These are phyloP conservation scores for Neurospora tetrasperma DNA, from an alignment of 495 filamentous ascomycete species.

Conservation along the genomic window DNA sequence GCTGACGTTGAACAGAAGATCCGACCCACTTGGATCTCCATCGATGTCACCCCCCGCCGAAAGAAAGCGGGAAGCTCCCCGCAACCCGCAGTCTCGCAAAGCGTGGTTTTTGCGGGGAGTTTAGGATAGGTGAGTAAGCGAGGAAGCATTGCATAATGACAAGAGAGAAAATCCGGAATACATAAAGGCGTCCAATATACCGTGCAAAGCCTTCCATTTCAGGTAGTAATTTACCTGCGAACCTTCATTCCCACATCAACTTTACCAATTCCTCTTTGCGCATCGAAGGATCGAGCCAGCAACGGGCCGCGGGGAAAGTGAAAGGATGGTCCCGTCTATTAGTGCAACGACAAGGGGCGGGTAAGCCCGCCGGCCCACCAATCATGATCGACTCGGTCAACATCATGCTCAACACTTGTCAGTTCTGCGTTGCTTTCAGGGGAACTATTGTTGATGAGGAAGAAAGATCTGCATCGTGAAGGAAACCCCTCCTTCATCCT, in stretches of 20 bases:
- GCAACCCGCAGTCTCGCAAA: neutral
- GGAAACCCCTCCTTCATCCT: neutral
- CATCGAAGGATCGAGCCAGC: neutral
- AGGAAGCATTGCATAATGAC: neutral
- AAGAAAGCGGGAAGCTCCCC: neutral
- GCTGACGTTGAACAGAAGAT: neutral
- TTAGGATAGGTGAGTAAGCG: neutral
- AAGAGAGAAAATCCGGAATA: neutral
- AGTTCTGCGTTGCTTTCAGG: neutral
- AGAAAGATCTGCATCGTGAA: neutral
- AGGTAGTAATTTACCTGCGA: neutral
- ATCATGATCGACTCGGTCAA: neutral
- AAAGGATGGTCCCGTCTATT: neutral
- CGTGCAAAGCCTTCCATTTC: neutral
- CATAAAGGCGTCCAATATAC: neutral
- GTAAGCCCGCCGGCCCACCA: neutral
- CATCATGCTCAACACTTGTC: neutral
- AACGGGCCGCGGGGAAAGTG: neutral
- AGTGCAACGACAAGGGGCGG: neutral
- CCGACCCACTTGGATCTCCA: neutral
- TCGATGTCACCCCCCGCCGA: neutral
- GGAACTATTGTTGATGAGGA: neutral
- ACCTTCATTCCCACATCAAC: neutral
- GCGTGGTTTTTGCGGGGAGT: neutral
- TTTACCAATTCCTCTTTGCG: neutral